phyloP scores from a whole-genome alignment of 129 eudicot species.

The Centella asiatica region DNA sequence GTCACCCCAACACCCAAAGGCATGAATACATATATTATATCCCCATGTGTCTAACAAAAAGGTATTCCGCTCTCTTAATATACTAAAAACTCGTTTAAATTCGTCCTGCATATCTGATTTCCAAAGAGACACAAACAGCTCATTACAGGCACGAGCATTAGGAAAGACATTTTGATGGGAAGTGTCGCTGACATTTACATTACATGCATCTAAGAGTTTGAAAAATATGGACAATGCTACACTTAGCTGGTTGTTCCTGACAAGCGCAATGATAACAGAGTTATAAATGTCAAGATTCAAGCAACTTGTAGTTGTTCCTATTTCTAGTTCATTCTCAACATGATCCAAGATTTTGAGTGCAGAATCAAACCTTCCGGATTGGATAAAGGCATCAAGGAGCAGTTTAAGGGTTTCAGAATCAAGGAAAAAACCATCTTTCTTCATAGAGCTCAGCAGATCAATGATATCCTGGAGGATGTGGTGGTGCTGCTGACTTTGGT shows the following conservation, averaged over 20 bases:
- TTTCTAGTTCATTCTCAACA: slow-evolving; percentile 31
- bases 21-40: slow-evolving; percentile 78
- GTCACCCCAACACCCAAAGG: slow-evolving; percentile 89
- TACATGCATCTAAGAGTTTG: slow-evolving; percentile 41
- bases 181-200: background rate
- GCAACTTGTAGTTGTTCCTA: slow-evolving; percentile 10
- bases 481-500: slow-evolving; percentile 23
- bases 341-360: slow-evolving; percentile 57
- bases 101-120: slow-evolving; percentile 51
- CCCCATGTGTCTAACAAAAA: slow-evolving; percentile 69
- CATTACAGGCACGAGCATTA: slow-evolving; percentile 59
- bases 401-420: slow-evolving; percentile 52
- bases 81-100: slow-evolving; percentile 44
- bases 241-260: slow-evolving; percentile 47
- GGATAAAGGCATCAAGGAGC: slow-evolving; percentile 60
- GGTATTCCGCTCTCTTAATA: slow-evolving; percentile 32
- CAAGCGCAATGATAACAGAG: slow-evolving; percentile 58
- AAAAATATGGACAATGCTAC: slow-evolving; percentile 51
- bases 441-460: slow-evolving; percentile 44
- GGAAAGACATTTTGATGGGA: slow-evolving; percentile 13
- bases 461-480: slow-evolving; percentile 28
- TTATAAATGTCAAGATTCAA: slow-evolving; percentile 45
- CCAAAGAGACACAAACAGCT: slow-evolving; percentile 61
- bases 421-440: slow-evolving; percentile 45
- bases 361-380: slow-evolving; percentile 43